Evolutionary conservation across 2,329 filamentous ascomycete species (phyloP).

Genomic region (Claviceps pusilla): DNA sequence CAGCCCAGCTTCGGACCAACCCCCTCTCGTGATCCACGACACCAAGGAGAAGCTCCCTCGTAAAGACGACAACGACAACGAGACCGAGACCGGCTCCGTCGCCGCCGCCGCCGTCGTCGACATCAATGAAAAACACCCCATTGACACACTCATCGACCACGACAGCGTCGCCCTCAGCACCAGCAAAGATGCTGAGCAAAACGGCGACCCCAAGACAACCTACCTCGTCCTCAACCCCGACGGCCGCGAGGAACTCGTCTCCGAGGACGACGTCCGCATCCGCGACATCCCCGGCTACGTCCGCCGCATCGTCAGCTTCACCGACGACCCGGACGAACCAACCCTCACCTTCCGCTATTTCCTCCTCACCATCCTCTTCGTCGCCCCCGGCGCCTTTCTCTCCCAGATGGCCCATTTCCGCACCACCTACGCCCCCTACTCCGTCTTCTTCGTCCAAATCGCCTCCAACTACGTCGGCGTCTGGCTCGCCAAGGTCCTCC

Average conservation of each 20-base stretch:
- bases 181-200: slow-evolving; percentile 4
- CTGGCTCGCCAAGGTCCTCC: slow-evolving; percentile 36
- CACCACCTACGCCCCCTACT: slow-evolving; percentile 43
- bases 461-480: slow-evolving; percentile 39
- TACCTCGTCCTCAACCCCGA: slow-evolving; percentile 9
- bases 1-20: not conserved
- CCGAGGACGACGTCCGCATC: slow-evolving; percentile 35
- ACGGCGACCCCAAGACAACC: slow-evolving; percentile 2
- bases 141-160: not conserved
- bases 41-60: not conserved
- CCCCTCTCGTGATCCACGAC: not conserved
- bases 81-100: not conserved
- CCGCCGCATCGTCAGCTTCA: slow-evolving; percentile 40
- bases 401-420: slow-evolving; percentile 41
- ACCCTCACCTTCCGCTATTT: slow-evolving; percentile 48
- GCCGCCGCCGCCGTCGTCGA: not conserved
- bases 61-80: not conserved
- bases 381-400: slow-evolving; percentile 41
- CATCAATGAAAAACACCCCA: slow-evolving; percentile 23
- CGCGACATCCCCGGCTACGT: slow-evolving; percentile 35
- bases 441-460: slow-evolving; percentile 47
- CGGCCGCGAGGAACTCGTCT: slow-evolving; percentile 16
- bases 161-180: not conserved
- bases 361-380: slow-evolving; percentile 37
- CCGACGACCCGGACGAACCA: slow-evolving; percentile 38